A percentile compares a stretch with the other conserved stretches of the same genome.
Evolutionary conservation across 2,329 filamentous ascomycete genomes (phyloP).

Genomic region (Talaromyces sp.): DNA sequence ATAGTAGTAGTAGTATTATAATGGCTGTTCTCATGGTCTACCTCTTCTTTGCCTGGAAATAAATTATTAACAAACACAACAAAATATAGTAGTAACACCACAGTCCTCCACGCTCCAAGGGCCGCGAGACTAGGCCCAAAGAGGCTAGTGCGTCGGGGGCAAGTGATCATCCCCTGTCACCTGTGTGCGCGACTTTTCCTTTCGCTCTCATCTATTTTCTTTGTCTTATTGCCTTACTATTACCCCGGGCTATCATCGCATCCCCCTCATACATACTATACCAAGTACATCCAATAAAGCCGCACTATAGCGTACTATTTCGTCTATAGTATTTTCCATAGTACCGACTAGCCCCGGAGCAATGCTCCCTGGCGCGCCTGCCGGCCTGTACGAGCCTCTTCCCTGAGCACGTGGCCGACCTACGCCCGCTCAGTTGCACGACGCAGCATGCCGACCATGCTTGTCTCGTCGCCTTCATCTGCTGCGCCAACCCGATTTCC

Average conservation of each 20-base stretch:
- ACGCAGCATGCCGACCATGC: constrained; percentile 22
- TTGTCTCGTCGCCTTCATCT: constrained; percentile 38
- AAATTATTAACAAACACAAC: too few species aligned
- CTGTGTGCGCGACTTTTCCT: neutral
- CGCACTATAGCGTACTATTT: too few species aligned
- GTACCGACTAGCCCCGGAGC: neutral
- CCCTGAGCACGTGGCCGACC: constrained; percentile 4
- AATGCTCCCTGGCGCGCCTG: neutral
- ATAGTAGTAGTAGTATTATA: too few species aligned
- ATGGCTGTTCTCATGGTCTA: too few species aligned
- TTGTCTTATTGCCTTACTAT: neutral
- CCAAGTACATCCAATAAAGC: too few species aligned
- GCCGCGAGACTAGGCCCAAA: neutral
- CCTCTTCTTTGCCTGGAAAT: too few species aligned
- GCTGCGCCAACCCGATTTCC: constrained; percentile 21
- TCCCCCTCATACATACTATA: too few species aligned
- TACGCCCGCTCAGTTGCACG: neutral
- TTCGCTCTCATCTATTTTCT: neutral
- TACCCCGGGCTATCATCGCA: too few species aligned
- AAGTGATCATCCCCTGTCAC: neutral
- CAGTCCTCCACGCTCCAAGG: too few species aligned
- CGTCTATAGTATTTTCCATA: neutral
- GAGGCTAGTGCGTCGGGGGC: neutral
- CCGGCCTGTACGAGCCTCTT: neutral
- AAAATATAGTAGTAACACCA: too few species aligned